Evolutionary conservation across 116 monocot species (phyloP).

Genomic region (Trichopus zeylanicus): DNA sequence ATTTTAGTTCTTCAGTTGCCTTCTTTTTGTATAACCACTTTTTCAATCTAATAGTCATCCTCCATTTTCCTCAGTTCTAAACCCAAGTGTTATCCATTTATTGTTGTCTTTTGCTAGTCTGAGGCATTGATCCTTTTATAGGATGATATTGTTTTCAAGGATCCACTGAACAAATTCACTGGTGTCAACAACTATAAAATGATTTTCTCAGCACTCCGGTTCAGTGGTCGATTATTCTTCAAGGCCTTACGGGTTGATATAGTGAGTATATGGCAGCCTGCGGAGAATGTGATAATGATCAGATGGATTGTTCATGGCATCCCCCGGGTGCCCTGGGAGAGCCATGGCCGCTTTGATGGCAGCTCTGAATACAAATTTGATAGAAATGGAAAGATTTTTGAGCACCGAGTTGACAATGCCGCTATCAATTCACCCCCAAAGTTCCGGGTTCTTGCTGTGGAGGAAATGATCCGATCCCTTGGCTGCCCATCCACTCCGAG

Average conservation of each 20-base stretch:
- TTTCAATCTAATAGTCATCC: background rate
- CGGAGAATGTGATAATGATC: slow-evolving; percentile 64
- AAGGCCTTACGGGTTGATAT: slow-evolving; percentile 59
- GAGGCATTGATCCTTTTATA: slow-evolving; percentile 4
- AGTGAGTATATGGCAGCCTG: slow-evolving; percentile 80
- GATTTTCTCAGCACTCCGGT: slow-evolving; percentile 50
- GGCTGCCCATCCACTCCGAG: slow-evolving; percentile 56
- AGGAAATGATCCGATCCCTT: slow-evolving; percentile 49
- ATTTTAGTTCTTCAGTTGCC: background rate
- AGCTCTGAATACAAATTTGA: slow-evolving; percentile 81
- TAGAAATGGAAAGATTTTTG: slow-evolving; percentile 72
- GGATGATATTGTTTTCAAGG: slow-evolving; percentile 87
- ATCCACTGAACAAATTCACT: slow-evolving; percentile 61
- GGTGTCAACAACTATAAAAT: slow-evolving; percentile 70
- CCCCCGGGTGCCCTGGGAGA: slow-evolving; percentile 75
- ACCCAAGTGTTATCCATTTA: too few species aligned
- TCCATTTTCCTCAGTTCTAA: too few species aligned
- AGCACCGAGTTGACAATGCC: slow-evolving; percentile 70
- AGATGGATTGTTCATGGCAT: slow-evolving; percentile 76
- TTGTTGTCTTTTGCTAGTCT: background rate
- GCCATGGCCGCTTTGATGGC: slow-evolving; percentile 67
- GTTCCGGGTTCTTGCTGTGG: slow-evolving; percentile 43
- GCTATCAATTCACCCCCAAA: slow-evolving; percentile 50
- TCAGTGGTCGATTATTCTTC: slow-evolving; percentile 49
- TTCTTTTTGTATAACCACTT: background rate